Conservation (phyloP, 345 rosid genomes). For the Tarenaya hassleriana region DNA sequence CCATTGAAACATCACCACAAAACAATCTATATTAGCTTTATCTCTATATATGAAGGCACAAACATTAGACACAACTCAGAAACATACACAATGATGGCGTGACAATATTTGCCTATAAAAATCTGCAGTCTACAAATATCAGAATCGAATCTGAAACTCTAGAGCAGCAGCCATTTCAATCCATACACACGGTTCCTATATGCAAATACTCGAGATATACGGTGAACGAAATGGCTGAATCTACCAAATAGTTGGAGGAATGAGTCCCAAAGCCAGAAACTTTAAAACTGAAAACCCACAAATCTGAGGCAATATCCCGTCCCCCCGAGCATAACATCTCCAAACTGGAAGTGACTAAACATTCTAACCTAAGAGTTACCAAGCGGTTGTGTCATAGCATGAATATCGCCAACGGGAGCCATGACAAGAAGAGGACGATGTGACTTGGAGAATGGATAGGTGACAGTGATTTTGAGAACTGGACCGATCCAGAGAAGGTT, state of each 20-base stretch:
- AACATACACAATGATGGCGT: too few species aligned
- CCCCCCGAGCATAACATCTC: slow-evolving; percentile 5
- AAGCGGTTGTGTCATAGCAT: slow-evolving; percentile 27
- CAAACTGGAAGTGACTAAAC: slow-evolving; percentile 12
- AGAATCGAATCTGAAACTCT: slow-evolving; percentile 20
- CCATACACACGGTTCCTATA: too few species aligned
- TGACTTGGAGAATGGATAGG: slow-evolving; percentile 30
- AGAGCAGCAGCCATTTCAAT: too few species aligned
- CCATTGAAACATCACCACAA: too few species aligned
- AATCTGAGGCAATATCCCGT: slow-evolving; percentile 12
- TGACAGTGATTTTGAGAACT: slow-evolving; percentile 61
- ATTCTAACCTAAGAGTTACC: slow-evolving; percentile 25
- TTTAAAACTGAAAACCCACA: too few species aligned
- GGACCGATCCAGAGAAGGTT: slow-evolving; percentile 84
- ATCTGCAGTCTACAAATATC: slow-evolving; percentile 20
- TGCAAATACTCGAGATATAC: too few species aligned
- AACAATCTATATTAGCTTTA: too few species aligned
- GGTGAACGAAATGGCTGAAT: too few species aligned
- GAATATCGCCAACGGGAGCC: slow-evolving; percentile 35
- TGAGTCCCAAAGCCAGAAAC: too few species aligned
- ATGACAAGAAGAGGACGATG: slow-evolving; percentile 32
- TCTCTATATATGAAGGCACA: slow-evolving; percentile 3
- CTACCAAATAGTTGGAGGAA: too few species aligned
- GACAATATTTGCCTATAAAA: slow-evolving; percentile 10
- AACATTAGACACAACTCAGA: slow-evolving; percentile 12